Percentiles rank a stretch among this genome's conserved stretches.
Conservation (phyloP, 2,329 filamentous ascomycete species). For the Pseudocercospora macadamiae region DNA sequence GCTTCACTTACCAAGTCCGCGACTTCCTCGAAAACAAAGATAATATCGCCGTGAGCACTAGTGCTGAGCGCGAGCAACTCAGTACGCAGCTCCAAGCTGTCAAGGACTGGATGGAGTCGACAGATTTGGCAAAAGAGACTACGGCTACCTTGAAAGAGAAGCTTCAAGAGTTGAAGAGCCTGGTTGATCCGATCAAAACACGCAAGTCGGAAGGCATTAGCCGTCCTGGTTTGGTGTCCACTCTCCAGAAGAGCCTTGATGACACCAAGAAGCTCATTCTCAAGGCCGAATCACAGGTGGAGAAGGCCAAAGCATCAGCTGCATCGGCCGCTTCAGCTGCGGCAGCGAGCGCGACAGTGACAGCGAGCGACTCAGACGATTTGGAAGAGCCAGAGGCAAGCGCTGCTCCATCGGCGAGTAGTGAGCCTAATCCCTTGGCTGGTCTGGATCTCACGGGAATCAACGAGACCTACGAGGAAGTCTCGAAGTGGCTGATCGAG, state of each 20-base stretch:
- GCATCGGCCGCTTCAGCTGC: slow-evolving; percentile 36
- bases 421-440: slow-evolving; percentile 66
- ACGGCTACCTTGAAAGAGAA: slow-evolving; percentile 75
- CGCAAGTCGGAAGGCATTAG: slow-evolving; percentile 72
- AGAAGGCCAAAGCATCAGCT: slow-evolving; percentile 55
- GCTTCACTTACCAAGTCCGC: slow-evolving; percentile 84
- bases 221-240: slow-evolving; percentile 70
- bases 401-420: slow-evolving; percentile 43
- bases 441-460: slow-evolving; percentile 71
- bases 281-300: slow-evolving; percentile 71
- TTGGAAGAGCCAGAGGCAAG: slow-evolving; percentile 70
- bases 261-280: slow-evolving; percentile 71
- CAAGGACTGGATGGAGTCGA: slow-evolving; percentile 82
- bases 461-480: slow-evolving; percentile 63
- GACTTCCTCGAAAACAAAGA: slow-evolving; percentile 77
- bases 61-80: slow-evolving; percentile 67
- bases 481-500: slow-evolving; percentile 73
- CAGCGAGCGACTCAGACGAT: slow-evolving; percentile 63
- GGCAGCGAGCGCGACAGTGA: slow-evolving; percentile 39
- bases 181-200: slow-evolving; percentile 76
- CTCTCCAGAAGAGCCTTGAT: slow-evolving; percentile 70
- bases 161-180: slow-evolving; percentile 73
- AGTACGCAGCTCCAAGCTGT: slow-evolving; percentile 68
- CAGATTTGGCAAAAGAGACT: slow-evolving; percentile 73
- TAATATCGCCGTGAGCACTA: slow-evolving; percentile 73